Evolutionary conservation across 1,284 basidiomycete genomes (phyloP), one percentile per base, ranked within the genome.

Genomic region (Polyporus tsugae): DNA sequence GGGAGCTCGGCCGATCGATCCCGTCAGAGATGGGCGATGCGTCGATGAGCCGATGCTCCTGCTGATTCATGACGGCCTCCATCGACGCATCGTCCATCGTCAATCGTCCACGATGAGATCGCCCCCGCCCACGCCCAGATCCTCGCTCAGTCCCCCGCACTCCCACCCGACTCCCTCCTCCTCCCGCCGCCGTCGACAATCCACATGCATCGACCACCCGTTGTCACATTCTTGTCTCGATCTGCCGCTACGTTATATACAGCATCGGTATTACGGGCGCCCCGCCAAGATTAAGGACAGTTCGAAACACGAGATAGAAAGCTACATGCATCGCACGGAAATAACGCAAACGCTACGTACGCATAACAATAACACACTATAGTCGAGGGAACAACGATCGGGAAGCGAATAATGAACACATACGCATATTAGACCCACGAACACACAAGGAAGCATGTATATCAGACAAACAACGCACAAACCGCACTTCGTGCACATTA

Each of bases 11-110:
- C 61, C 71, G 71, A 72, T 70, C 68, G 71, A 70, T 68, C 68
- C 71, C 59, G 66, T 70, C 68, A 66, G 25, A 69, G 70, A 71
- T 71, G 67, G 35, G 61, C 65, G 68, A 67, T 68, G 66, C 11
- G 38, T 33, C 57, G 55, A 41, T 55, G 69, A 63, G 60, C 41
- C 58, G 64, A 36, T 17, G 41, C 41, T 41, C 41, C 41, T 41
- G 41, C 7, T 44, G 42, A 44, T 44, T 19, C 42, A 44, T 46
- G 44, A 46, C 44, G 22, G 7, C 46, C 22, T 10, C 62, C n/a
- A n/a, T n/a, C n/a, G n/a, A n/a, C n/a, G n/a, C 66, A 59, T 57
- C 64, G 46, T 41, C 36, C 60, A 53, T 66, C 66, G 62, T 49
- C 64, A 42, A 62, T 57, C 63, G 44, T 53, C 49, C 44, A 55